Conservation (phyloP, 345 rosid species). For the Barbarea vulgaris region DNA sequence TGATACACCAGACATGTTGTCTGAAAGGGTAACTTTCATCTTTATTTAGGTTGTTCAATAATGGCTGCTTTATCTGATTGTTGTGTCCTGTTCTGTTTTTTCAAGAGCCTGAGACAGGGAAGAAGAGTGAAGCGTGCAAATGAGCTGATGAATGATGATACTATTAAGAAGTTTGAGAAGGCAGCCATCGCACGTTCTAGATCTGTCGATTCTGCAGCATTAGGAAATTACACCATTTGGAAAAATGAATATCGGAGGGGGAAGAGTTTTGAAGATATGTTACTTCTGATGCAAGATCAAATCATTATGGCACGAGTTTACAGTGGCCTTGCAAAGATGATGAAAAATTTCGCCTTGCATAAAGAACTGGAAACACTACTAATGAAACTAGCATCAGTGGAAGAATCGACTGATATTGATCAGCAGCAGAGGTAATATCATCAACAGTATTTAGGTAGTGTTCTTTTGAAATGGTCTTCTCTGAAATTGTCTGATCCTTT, state of each 20-base stretch:
- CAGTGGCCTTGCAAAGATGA: constrained; percentile 68
- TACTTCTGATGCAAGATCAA: constrained; percentile 80
- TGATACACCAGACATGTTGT: constrained; percentile 58
- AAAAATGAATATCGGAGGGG: constrained; percentile 66
- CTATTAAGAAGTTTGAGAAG: constrained; percentile 65
- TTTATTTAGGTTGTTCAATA: constrained; percentile 2
- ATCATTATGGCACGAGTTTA: constrained; percentile 91
- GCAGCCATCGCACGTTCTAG: constrained; percentile 81
- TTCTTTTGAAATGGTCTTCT: background rate
- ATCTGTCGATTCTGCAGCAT: constrained; percentile 72
- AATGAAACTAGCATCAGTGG: constrained; percentile 66
- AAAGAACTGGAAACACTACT: constrained; percentile 67
- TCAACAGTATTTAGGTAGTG: background rate
- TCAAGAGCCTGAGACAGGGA: constrained; percentile 71
- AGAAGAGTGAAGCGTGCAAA: constrained; percentile 66
- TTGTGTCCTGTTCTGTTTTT: constrained; percentile 7
- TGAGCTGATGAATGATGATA: constrained; percentile 62
- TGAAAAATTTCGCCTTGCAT: constrained; percentile 57
- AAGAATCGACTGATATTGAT: constrained; percentile 59
- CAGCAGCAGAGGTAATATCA: constrained; percentile 61
- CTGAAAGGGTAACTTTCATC: constrained; percentile 62
- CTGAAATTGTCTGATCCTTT: background rate
- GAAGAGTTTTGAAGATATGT: constrained; percentile 60
- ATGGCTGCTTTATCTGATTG: background rate
- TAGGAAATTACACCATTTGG: constrained; percentile 93